Evolutionary conservation across 768 basidiomycete genomes (phyloP).

Genomic region (Atractiella rhizophila): DNA sequence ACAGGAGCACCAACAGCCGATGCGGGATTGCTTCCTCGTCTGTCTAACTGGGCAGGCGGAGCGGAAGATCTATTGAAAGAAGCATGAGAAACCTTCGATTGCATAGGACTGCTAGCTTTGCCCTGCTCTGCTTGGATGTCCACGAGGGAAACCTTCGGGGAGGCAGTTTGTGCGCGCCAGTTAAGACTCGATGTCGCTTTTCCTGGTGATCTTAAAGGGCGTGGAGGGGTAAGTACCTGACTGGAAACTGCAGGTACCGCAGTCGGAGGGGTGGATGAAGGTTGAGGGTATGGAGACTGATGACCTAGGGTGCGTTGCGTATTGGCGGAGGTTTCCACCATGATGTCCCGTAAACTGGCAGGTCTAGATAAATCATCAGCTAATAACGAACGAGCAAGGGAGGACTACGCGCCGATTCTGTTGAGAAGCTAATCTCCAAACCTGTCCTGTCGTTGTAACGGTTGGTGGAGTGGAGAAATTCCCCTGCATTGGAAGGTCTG

Average conservation of each 20-base stretch:
- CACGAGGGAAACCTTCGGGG: neutral
- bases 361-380: no score
- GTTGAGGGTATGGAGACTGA: neutral
- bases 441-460: constrained; percentile 4
- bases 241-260: neutral
- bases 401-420: no score
- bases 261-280: neutral
- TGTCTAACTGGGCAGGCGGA: neutral
- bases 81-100: no score
- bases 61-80: neutral
- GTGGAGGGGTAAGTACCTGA: neutral
- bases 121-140: neutral
- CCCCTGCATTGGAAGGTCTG: neutral
- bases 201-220: neutral
- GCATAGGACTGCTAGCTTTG: no score
- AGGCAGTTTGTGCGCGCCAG: neutral
- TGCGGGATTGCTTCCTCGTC: neutral
- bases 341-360: no score
- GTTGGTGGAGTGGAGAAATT: constrained; percentile 2
- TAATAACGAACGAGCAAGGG: no score
- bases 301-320: neutral
- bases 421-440: no score
- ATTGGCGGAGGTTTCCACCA: neutral
- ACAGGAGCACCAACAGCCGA: constrained; percentile 10
- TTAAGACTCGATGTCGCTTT: neutral